These are phyloP conservation scores for Setaria italica DNA, from an alignment of 202 grass and related monocot species.

Conservation along the genomic window DNA sequence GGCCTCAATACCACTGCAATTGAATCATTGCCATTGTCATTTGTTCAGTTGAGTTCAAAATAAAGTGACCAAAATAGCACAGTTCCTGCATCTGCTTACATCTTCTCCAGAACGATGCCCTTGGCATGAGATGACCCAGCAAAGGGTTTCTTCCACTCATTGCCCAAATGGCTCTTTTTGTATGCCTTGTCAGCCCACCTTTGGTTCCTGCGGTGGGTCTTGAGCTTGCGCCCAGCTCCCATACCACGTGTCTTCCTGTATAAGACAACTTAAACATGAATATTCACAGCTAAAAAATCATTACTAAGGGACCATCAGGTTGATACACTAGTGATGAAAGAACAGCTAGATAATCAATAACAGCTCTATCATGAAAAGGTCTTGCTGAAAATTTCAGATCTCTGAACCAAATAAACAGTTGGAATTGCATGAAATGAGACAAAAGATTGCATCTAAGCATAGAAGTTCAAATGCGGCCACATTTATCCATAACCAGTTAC, in stretches of 20 bases:
- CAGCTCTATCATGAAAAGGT: background rate
- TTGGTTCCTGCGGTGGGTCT: conserved; percentile 83
- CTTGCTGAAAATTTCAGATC: background rate
- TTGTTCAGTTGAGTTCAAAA: background rate
- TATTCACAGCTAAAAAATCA: background rate
- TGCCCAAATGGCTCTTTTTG: conserved; percentile 87
- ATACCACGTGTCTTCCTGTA: conserved; percentile 78
- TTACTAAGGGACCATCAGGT: background rate
- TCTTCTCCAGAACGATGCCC: conserved; percentile 78
- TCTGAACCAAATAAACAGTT: background rate
- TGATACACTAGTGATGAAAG: background rate
- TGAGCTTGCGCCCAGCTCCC: conserved; percentile 80
- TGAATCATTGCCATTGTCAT: background rate
- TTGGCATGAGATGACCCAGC: conserved; percentile 81
- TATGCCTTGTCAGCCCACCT: conserved; percentile 91
- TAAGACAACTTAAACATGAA: background rate
- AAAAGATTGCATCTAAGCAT: background rate
- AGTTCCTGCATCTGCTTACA: conserved; percentile 36
- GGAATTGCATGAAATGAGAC: background rate
- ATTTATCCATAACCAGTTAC: background rate
- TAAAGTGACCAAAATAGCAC: background rate
- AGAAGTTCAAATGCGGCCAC: background rate
- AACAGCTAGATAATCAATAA: background rate
- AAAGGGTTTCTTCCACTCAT: conserved; percentile 91
- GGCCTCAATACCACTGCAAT: conserved; percentile 82